These are phyloP conservation scores for Penicillium roqueforti DNA, from an alignment of 495 filamentous ascomycete species.

Conservation along the genomic window DNA sequence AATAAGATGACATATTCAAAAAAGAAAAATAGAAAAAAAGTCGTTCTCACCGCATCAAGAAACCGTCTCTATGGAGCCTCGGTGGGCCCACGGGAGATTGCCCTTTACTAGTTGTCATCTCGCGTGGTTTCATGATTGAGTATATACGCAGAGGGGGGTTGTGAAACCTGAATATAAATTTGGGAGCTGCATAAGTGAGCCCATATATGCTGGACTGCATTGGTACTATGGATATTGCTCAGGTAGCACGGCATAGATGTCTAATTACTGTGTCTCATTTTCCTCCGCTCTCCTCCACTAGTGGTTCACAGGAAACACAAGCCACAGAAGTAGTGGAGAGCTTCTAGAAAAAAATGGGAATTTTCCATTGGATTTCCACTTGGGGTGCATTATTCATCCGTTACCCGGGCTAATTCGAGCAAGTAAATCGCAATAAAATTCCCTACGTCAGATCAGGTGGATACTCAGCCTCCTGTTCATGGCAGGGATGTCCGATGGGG, in stretches of 20 bases:
- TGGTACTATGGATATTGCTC: neutral
- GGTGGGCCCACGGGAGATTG: constrained; percentile 33
- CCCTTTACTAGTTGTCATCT: constrained; percentile 28
- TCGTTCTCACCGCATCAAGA: constrained; percentile 24
- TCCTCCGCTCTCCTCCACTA: constrained; percentile 15
- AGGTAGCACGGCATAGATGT: constrained; percentile 4
- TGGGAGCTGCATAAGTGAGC: neutral
- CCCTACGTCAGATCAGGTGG: constrained; percentile 35
- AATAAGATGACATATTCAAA: neutral
- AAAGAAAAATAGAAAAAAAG: constrained; percentile 1
- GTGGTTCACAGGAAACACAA: constrained; percentile 20
- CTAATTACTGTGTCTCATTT: neutral
- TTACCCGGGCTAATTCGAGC: neutral
- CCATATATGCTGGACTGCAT: neutral
- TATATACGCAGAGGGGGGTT: neutral
- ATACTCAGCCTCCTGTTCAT: constrained; percentile 38
- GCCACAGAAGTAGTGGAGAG: constrained; percentile 29
- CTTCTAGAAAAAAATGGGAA: constrained; percentile 40
- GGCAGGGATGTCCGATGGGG: constrained; percentile 33
- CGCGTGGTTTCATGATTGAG: constrained; percentile 30
- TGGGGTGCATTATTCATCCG: constrained; percentile 26
- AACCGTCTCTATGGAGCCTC: constrained; percentile 25
- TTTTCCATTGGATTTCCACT: constrained; percentile 40
- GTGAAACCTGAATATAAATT: neutral
- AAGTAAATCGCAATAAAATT: constrained; percentile 23